Percentiles rank a stretch among this genome's conserved stretches.
Evolutionary conservation across 768 basidiomycete species (phyloP).

Genomic region (Tylopilus vinaceipallidus): DNA sequence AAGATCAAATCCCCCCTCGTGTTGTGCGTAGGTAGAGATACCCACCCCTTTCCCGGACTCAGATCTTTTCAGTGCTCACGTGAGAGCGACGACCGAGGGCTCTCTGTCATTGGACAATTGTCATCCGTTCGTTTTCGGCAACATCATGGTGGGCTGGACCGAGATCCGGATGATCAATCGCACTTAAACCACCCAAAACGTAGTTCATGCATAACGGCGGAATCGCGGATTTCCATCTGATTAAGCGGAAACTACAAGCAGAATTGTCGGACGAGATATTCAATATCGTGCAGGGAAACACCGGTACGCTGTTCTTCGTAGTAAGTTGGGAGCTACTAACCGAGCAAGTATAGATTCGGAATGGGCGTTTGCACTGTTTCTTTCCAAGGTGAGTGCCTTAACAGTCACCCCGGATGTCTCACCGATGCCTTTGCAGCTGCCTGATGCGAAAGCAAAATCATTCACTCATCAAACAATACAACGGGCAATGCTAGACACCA

Average conservation of each 20-base stretch:
- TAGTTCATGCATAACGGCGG: slow-evolving; percentile 98
- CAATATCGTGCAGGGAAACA: slow-evolving; percentile 87
- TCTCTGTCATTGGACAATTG: slow-evolving; percentile 91
- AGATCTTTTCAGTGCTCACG: slow-evolving; percentile 63
- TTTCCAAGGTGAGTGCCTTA: slow-evolving; percentile 61
- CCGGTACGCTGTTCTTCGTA: slow-evolving; percentile 48
- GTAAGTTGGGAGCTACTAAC: background rate
- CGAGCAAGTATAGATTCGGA: slow-evolving; percentile 68
- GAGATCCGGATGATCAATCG: background rate
- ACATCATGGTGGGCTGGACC: slow-evolving; percentile 69
- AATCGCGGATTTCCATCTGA: slow-evolving; percentile 76
- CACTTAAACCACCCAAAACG: background rate
- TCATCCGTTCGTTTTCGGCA: slow-evolving; percentile 91
- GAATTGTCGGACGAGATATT: slow-evolving; percentile 82
- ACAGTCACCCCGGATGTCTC: background rate
- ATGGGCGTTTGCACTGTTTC: slow-evolving; percentile 92
- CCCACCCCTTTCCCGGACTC: background rate
- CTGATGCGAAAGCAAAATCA: slow-evolving; percentile 69
- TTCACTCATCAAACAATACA: slow-evolving; percentile 74
- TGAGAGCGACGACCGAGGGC: slow-evolving; percentile 90
- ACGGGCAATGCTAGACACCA: slow-evolving; percentile 87
- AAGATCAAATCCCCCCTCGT: slow-evolving; percentile 96
- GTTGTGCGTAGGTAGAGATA: slow-evolving; percentile 55
- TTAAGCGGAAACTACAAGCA: slow-evolving; percentile 81
- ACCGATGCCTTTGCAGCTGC: slow-evolving; percentile 50